phyloP scores from a whole-genome alignment of 257 asterid genomes.

The Penstemon newberryi region DNA sequence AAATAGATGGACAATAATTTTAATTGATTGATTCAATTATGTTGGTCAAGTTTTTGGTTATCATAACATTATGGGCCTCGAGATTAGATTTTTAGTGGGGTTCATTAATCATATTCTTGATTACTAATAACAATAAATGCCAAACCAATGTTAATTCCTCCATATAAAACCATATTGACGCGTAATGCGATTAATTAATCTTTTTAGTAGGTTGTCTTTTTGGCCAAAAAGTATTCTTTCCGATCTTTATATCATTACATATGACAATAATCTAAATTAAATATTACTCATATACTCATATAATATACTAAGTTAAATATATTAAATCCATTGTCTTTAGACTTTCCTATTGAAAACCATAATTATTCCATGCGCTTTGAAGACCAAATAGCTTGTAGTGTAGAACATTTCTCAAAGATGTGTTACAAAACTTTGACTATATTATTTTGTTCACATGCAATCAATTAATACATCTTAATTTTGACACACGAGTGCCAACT shows the following conservation, averaged over 20 bases:
- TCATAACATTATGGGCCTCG: constrained; percentile 31
- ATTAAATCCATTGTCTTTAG: too few species aligned
- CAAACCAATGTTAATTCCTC: too few species aligned
- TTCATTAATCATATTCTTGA: background rate
- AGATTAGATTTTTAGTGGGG: constrained; percentile 30
- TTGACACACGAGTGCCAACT: background rate
- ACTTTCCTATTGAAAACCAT: background rate
- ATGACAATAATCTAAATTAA: background rate
- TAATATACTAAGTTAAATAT: too few species aligned
- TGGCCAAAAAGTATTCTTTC: too few species aligned
- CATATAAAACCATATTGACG: too few species aligned
- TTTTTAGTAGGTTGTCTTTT: too few species aligned
- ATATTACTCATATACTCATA: background rate
- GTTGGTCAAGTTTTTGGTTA: constrained; percentile 35
- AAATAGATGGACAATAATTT: constrained; percentile 22
- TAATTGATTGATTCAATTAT: constrained; percentile 35
- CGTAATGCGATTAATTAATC: too few species aligned
- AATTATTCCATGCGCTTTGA: background rate
- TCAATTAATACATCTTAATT: background rate
- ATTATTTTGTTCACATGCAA: background rate
- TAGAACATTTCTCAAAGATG: background rate
- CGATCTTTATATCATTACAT: background rate
- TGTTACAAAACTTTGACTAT: background rate
- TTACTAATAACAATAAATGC: too few species aligned
- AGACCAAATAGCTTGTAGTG: background rate